Evolutionary conservation across 1,139 yeast species (phyloP).

Genomic region (Saccharomycopsis crataegensis): DNA sequence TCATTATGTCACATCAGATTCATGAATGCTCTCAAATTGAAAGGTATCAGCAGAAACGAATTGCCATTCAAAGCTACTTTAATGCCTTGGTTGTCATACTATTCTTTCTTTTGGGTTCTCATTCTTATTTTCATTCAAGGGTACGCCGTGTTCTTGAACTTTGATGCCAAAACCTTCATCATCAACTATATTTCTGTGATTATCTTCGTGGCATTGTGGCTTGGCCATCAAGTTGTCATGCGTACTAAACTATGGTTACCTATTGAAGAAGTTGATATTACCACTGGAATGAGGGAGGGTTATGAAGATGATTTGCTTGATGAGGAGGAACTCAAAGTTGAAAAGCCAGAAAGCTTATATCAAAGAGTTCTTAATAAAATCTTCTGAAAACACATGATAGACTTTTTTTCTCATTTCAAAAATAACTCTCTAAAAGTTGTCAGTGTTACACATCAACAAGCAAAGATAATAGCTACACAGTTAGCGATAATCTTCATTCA

Average conservation of each 20-base stretch:
- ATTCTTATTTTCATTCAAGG: slow-evolving; percentile 66
- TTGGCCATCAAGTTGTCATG: slow-evolving; percentile 42
- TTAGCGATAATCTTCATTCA: no score
- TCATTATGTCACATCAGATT: slow-evolving; percentile 60
- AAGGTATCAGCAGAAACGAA: slow-evolving; percentile 55
- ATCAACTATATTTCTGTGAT: slow-evolving; percentile 61
- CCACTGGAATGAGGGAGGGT: slow-evolving; percentile 41
- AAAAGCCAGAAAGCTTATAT: no score
- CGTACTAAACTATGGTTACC: slow-evolving; percentile 35
- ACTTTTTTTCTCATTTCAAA: no score
- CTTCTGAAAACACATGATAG: no score
- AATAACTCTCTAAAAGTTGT: no score
- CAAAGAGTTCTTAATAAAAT: no score
- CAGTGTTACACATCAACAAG: no score
- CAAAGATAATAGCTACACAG: no score
- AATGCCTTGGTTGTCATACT: slow-evolving; percentile 57
- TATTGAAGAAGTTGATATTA: slow-evolving; percentile 53
- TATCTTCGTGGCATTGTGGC: slow-evolving; percentile 45
- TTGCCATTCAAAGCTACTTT: slow-evolving; percentile 63
- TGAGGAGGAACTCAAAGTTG: slow-evolving; percentile 29
- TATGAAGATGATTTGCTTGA: no score
- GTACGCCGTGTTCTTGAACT: slow-evolving; percentile 49
- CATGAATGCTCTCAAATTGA: slow-evolving; percentile 49
- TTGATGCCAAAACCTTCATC: slow-evolving; percentile 50
- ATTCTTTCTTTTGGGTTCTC: slow-evolving; percentile 42